Evolutionary conservation across 805 yeast genomes (phyloP).

Genomic region (Candida vartiovaarae): DNA sequence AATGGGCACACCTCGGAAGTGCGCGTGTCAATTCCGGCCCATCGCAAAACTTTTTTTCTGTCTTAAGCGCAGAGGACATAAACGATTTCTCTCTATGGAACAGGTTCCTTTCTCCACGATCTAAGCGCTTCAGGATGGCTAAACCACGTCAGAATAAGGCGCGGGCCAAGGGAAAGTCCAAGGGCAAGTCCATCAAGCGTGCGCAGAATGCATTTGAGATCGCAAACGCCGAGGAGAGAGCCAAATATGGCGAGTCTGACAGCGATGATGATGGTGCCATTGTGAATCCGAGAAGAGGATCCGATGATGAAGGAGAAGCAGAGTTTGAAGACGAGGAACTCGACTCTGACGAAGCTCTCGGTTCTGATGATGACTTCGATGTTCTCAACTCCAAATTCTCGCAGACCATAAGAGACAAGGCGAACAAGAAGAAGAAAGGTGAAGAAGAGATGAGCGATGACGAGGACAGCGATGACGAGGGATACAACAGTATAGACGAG

Average conservation of each 20-base stretch:
- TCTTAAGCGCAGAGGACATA: background rate
- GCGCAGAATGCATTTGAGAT: slow-evolving; percentile 46
- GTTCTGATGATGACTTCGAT: slow-evolving; percentile 70
- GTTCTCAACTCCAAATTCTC: slow-evolving; percentile 59
- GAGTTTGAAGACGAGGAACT: slow-evolving; percentile 57
- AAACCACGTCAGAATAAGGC: slow-evolving; percentile 1
- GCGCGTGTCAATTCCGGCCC: background rate
- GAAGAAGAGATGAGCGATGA: slow-evolving; percentile 10
- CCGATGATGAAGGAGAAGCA: slow-evolving; percentile 24
- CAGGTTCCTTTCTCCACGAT: too few relatives aligned
- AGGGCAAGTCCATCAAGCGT: slow-evolving; percentile 27
- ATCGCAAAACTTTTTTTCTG: slow-evolving; percentile 5
- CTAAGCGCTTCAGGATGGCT: background rate
- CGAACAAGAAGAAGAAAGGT: slow-evolving; percentile 28
- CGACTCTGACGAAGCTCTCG: slow-evolving; percentile 85
- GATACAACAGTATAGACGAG: slow-evolving; percentile 72
- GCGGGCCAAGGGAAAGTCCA: slow-evolving; percentile 4
- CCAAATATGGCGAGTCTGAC: slow-evolving; percentile 14
- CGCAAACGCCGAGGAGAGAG: slow-evolving; percentile 25
- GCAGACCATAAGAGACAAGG: slow-evolving; percentile 57
- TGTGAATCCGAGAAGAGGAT: slow-evolving; percentile 27
- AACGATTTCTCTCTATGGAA: too few relatives aligned
- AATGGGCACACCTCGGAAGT: too few relatives aligned
- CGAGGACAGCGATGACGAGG: slow-evolving; percentile 38
- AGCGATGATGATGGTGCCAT: slow-evolving; percentile 31